A percentile compares a stretch with the other conserved stretches of the same genome.
These are phyloP conservation scores for Geranium rotundifolium DNA, from an alignment of 345 rosid species.

Conservation along the genomic window DNA sequence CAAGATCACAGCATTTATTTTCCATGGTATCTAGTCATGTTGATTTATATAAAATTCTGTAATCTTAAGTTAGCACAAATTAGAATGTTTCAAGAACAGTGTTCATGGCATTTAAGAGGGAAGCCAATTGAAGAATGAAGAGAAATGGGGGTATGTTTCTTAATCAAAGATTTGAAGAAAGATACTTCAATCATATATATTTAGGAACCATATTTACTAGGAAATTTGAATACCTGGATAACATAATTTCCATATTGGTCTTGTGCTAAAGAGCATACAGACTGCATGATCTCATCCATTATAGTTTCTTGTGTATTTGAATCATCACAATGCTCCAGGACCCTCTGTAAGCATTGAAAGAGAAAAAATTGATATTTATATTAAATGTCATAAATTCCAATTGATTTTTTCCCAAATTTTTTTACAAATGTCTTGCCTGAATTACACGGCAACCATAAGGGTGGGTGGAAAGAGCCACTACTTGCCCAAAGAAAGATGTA, in stretches of 20 bases:
- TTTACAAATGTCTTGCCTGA: conserved; percentile 38
- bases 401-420: background rate
- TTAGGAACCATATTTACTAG: too few relatives aligned
- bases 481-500: conserved; percentile 83
- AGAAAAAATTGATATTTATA: too few relatives aligned
- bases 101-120: too few relatives aligned
- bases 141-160: too few relatives aligned
- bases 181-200: too few relatives aligned
- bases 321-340: conserved; percentile 72
- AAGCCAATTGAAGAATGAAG: too few relatives aligned
- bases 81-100: too few relatives aligned
- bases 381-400: background rate
- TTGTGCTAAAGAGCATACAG: conserved; percentile 66
- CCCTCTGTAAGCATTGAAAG: conserved; percentile 42
- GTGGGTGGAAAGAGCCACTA: conserved; percentile 74
- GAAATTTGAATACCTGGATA: conserved; percentile 50
- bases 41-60: too few relatives aligned
- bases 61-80: too few relatives aligned
- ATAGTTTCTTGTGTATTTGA: conserved; percentile 49
- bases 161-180: too few relatives aligned
- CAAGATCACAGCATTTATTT: too few relatives aligned
- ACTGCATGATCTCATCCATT: conserved; percentile 80
- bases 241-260: conserved; percentile 98
- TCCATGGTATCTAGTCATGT: too few relatives aligned
- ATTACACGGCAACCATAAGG: conserved; percentile 99